Evolutionary conservation across 1,139 yeast genomes (phyloP).

Genomic region (Magnusiomyces fungicola): DNA sequence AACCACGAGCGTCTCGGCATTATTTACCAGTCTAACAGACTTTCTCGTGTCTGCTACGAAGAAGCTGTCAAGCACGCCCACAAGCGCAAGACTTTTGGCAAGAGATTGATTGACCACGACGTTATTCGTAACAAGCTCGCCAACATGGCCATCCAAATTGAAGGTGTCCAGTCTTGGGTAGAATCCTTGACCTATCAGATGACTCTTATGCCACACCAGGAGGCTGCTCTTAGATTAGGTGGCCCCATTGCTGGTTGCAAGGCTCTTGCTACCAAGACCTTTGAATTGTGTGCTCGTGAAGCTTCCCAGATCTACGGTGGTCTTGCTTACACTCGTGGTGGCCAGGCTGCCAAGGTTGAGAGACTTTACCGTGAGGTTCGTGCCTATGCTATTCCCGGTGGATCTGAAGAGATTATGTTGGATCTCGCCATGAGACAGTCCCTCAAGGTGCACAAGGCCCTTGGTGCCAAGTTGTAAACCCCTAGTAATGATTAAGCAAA

Average conservation of each 20-base stretch:
- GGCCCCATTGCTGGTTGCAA: constrained; percentile 41
- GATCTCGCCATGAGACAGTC: constrained; percentile 38
- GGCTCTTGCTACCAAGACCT: constrained; percentile 37
- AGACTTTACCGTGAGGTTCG: constrained; percentile 39
- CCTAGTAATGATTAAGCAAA: too few relatives aligned
- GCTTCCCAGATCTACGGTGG: constrained; percentile 42
- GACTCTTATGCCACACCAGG: constrained; percentile 32
- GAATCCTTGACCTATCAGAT: constrained; percentile 35
- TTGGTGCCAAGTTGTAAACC: constrained; percentile 38
- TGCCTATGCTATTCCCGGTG: constrained; percentile 41
- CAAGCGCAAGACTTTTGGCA: constrained; percentile 39
- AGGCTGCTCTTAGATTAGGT: constrained; percentile 37
- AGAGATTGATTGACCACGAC: constrained; percentile 36
- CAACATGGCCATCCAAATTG: constrained; percentile 37
- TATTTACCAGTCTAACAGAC: constrained; percentile 36
- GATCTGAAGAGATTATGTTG: constrained; percentile 41
- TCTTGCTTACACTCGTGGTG: constrained; percentile 39
- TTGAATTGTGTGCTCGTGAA: constrained; percentile 40
- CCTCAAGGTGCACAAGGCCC: constrained; percentile 34
- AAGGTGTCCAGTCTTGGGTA: constrained; percentile 35
- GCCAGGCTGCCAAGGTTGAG: constrained; percentile 39
- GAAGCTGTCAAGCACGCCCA: constrained; percentile 39
- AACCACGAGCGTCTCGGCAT: constrained; percentile 41
- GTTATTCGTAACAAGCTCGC: constrained; percentile 40
- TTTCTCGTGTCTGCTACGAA: constrained; percentile 38